Percentiles rank a stretch among this genome's conserved stretches.
Evolutionary conservation across 441 rosid genomes (phyloP).

Genomic region (Populus hybrid): DNA sequence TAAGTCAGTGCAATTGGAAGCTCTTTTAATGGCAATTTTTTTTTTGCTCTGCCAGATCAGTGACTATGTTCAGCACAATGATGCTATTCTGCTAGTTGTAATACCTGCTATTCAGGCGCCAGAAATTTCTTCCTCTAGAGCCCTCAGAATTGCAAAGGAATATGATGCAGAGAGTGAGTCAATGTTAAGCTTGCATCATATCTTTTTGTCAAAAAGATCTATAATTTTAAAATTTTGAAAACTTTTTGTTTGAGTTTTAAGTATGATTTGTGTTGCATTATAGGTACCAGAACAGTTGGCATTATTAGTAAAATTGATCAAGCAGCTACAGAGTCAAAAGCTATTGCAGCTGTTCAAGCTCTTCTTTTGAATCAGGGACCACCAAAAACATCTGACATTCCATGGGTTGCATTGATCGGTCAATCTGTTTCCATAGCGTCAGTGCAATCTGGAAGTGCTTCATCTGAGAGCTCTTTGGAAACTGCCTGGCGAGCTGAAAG

Average conservation of each 20-base stretch:
- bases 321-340: conserved; percentile 80
- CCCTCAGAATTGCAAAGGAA: conserved; percentile 86
- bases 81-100: conserved; percentile 80
- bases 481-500: conserved; percentile 97
- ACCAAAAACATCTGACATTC: conserved; percentile 80
- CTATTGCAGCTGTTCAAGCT: conserved; percentile 91
- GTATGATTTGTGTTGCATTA: neutral
- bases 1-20: conserved; percentile 9
- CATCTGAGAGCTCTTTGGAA: conserved; percentile 79
- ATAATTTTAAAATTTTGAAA: neutral
- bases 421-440: too few species aligned
- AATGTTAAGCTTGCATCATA: conserved; percentile 14
- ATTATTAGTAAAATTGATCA: conserved; percentile 90
- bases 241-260: neutral
- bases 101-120: conserved; percentile 84
- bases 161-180: conserved; percentile 74
- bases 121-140: conserved; percentile 82
- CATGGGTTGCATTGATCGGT: conserved; percentile 97
- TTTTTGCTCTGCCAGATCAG: conserved; percentile 46
- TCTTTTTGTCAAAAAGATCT: neutral
- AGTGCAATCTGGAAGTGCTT: conserved; percentile 63
- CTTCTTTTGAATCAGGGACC: conserved; percentile 86
- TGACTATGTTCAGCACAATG: conserved; percentile 74
- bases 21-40: conserved; percentile 18
- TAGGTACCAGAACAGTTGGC: conserved; percentile 93